Conservation (phyloP, 2,329 filamentous ascomycete species). For the Lachnellula suecica region DNA sequence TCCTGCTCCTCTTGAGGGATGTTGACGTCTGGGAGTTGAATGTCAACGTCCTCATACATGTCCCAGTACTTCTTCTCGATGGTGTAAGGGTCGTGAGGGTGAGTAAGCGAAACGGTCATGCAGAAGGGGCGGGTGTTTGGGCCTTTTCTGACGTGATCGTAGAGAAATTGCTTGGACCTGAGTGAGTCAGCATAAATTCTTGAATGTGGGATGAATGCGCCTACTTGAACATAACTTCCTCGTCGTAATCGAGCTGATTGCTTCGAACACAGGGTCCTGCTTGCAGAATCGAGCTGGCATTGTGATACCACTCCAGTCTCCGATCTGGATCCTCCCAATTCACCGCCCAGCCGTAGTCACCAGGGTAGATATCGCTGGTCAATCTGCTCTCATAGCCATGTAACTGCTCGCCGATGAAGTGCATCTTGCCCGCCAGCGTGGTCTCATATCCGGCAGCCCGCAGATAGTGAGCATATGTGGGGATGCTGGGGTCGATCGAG, state of each 20-base stretch:
- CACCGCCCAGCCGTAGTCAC: constrained; percentile 90
- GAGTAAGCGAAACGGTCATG: constrained; percentile 87
- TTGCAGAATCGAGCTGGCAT: constrained; percentile 89
- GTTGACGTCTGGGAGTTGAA: constrained; percentile 74
- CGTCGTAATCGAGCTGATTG: constrained; percentile 94
- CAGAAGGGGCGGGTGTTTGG: constrained; percentile 75
- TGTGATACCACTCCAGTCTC: constrained; percentile 93
- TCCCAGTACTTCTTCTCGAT: constrained; percentile 96
- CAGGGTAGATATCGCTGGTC: constrained; percentile 94
- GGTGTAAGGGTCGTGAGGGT: constrained; percentile 93
- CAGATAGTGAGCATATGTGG: constrained; percentile 91
- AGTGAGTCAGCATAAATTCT: constrained; percentile 8
- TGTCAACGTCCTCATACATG: constrained; percentile 83
- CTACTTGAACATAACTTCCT: constrained; percentile 85
- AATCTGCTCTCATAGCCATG: constrained; percentile 91
- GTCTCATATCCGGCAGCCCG: constrained; percentile 85
- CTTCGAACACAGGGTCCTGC: constrained; percentile 85
- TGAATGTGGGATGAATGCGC: not conserved
- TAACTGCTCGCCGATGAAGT: constrained; percentile 92
- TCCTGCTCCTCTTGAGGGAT: constrained; percentile 83
- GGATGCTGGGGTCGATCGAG: constrained; percentile 78
- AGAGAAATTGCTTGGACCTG: constrained; percentile 78
- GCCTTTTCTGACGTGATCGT: constrained; percentile 84
- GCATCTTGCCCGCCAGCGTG: constrained; percentile 92
- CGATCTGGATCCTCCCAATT: constrained; percentile 91